Evolutionary conservation across 2,329 filamentous ascomycete genomes (phyloP), one percentile per base, ranked within the genome.

Genomic region (Rasamsonia emersonii): DNA sequence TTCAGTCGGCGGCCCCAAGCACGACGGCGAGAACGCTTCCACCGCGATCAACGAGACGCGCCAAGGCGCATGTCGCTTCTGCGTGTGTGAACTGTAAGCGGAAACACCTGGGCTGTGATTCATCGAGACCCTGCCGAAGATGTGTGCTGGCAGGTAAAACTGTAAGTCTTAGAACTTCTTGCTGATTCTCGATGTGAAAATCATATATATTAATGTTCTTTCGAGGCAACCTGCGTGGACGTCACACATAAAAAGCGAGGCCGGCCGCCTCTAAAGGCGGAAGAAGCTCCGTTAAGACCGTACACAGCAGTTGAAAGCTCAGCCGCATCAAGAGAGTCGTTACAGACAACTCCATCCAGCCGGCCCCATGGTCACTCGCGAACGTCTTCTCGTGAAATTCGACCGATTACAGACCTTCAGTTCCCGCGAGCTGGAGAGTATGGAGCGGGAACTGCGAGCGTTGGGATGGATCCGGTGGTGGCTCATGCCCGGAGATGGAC

Each of bases 41-140:
- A 28, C 52, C 62, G 19, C 58, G 60, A 27, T 51, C 61, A 10
- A 62, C 62, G 1, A 49, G 63, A 28, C 61, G 64, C 26, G 59
- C 61, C 4, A 67, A 67, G 37, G 59, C 63, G 5, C 63, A 67
- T 47, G 63, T 67, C 17, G 62, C 63, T 18, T 67, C 63, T 3
- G 63, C 63, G 2, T 67, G 63, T 43, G 59, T 67, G 9, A 66
- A 67, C 39, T 67, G 63, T 44, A 67, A 67, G 41, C 62, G 61
- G 43, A 67, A 67, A 43, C 63, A 67, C 39, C 38, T 67, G 30
- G 58, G 62, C 24, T 67, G 63, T 40, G 63, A 67, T 38, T 55
- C 60, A 17, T 60, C 56, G 30, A 54, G 63, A 24, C 63, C 63
- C 14, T 67, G 63, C 44, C 57, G 58, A 39, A 46, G 63, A 47